Conservation (phyloP, 495 filamentous ascomycete species). For the Amphirosellinia nigrospora region DNA sequence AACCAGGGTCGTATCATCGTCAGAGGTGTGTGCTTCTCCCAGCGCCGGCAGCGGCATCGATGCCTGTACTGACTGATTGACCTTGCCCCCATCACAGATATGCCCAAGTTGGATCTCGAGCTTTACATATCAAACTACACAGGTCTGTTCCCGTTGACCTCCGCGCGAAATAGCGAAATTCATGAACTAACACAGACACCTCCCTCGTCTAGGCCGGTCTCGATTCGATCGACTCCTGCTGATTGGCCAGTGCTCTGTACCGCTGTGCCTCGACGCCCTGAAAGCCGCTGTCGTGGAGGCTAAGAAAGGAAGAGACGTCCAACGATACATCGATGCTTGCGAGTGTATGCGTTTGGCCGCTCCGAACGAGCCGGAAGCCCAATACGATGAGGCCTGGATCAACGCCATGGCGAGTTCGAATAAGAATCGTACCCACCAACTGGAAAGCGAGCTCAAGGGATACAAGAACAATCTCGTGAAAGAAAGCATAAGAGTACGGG, state of each 20-base stretch:
- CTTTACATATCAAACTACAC: conserved; percentile 90
- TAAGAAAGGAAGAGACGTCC: conserved; percentile 75
- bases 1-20: conserved; percentile 53
- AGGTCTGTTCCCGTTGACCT: conserved; percentile 59
- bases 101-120: conserved; percentile 92
- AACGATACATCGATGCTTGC: conserved; percentile 72
- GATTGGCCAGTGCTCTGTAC: conserved; percentile 78
- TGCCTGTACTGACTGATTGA: background rate
- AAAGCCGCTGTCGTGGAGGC: conserved; percentile 78
- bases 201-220: conserved; percentile 63
- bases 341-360: conserved; percentile 66
- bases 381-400: conserved; percentile 73
- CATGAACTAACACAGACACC: conserved; percentile 19
- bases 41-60: background rate
- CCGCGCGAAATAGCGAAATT: no score
- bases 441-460: conserved; percentile 83
- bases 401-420: conserved; percentile 66
- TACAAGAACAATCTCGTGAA: conserved; percentile 99
- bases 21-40: conserved; percentile 43
- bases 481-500: conserved; percentile 87
- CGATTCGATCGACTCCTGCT: conserved; percentile 79
- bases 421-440: conserved; percentile 67
- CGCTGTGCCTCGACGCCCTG: conserved; percentile 80
- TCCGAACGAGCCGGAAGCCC: conserved; percentile 71
- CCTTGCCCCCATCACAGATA: conserved; percentile 55